phyloP scores from a whole-genome alignment of 176 grass and related monocot genomes.

The Pontederia crassipes region DNA sequence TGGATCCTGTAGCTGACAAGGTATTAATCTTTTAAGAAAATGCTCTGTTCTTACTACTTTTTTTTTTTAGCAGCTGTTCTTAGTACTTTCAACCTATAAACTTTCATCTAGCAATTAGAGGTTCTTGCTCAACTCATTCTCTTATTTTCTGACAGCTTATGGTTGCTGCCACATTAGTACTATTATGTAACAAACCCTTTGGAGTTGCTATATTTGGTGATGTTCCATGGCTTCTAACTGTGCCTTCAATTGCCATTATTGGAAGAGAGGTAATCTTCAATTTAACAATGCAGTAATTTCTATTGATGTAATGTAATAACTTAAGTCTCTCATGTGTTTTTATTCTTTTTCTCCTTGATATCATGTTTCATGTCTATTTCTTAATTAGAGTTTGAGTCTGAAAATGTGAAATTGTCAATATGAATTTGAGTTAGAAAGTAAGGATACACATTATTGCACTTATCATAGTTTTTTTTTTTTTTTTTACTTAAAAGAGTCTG shows the following conservation, averaged over 20 bases:
- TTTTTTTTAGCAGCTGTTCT: too few relatives aligned
- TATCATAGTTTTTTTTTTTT: too few relatives aligned
- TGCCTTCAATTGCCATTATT: slow-evolving; percentile 94
- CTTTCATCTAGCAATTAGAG: neutral
- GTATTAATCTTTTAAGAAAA: slow-evolving; percentile 19
- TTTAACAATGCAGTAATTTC: neutral
- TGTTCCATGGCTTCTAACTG: slow-evolving; percentile 74
- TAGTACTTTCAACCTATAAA: too few relatives aligned
- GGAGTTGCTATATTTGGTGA: slow-evolving; percentile 41
- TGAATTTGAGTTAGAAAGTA: too few relatives aligned
- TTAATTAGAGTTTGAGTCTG: too few relatives aligned
- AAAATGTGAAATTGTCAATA: too few relatives aligned
- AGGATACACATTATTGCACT: too few relatives aligned
- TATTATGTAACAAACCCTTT: slow-evolving; percentile 78
- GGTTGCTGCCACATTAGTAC: slow-evolving; percentile 86
- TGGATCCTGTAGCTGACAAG: slow-evolving; percentile 99
- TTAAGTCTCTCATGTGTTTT: neutral
- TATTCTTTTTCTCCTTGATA: neutral
- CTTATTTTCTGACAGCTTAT: slow-evolving; percentile 62
- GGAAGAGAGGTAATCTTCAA: slow-evolving; percentile 78
- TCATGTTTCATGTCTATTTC: neutral
- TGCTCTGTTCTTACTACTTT: neutral
- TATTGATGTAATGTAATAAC: neutral
- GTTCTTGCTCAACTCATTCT: slow-evolving; percentile 11
- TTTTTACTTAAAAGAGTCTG: too few relatives aligned